Percentiles rank a stretch among this genome's conserved stretches.
Conservation (phyloP, 2,329 filamentous ascomycete genomes). For the Pseudogymnoascus sp. region DNA sequence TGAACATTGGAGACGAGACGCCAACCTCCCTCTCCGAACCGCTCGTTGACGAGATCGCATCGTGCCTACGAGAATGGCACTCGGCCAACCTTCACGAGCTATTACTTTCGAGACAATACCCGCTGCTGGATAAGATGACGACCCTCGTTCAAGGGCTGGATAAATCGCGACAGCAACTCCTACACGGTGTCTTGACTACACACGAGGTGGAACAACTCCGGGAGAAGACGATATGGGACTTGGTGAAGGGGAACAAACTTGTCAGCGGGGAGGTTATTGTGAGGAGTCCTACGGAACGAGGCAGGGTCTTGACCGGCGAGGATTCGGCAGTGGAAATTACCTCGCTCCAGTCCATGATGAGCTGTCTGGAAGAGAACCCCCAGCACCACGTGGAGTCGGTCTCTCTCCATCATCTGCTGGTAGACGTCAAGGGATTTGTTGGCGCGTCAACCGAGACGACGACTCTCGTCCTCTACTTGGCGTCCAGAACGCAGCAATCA, state of each 20-base stretch:
- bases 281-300: constrained; percentile 73
- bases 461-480: constrained; percentile 69
- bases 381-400: constrained; percentile 55
- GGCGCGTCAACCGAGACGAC: constrained; percentile 69
- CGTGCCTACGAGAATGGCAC: constrained; percentile 95
- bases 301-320: constrained; percentile 79
- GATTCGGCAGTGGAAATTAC: constrained; percentile 91
- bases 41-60: constrained; percentile 93
- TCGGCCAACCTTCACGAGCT: constrained; percentile 93
- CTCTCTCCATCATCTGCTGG: constrained; percentile 69
- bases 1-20: constrained; percentile 96
- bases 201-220: constrained; percentile 74
- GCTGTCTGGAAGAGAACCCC: constrained; percentile 77
- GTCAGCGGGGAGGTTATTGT: constrained; percentile 92
- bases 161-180: constrained; percentile 74
- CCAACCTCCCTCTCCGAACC: constrained; percentile 84
- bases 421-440: constrained; percentile 76
- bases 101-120: constrained; percentile 74
- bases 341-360: constrained; percentile 91
- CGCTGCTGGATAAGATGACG: constrained; percentile 71
- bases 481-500: constrained; percentile 58
- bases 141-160: constrained; percentile 76
- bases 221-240: constrained; percentile 89
- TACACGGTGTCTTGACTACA: constrained; percentile 86
- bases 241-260: constrained; percentile 90